phyloP scores from a whole-genome alignment of 192 early-diverging fungal species.

The Backusella tarrabulga region DNA sequence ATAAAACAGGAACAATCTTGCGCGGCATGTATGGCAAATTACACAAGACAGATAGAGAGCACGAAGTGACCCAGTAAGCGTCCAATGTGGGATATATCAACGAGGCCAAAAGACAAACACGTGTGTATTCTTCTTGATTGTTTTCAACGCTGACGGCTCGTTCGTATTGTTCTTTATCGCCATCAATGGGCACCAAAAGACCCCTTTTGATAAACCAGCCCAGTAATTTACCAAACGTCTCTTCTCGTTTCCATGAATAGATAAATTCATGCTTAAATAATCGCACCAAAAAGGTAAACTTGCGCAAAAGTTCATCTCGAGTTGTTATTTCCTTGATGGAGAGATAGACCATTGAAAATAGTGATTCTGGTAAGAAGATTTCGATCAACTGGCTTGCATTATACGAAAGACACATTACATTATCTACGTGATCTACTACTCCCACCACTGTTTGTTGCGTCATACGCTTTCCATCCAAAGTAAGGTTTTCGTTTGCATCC shows the following conservation, averaged over 20 bases:
- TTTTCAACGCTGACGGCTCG: not conserved
- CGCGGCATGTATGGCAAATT: slow-evolving; percentile 39
- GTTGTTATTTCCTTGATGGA: slow-evolving; percentile 16
- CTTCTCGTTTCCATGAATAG: slow-evolving; percentile 32
- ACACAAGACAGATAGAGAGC: slow-evolving; percentile 38
- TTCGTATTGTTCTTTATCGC: slow-evolving; percentile 1
- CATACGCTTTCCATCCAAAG: slow-evolving; percentile 30
- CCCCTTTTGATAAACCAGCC: slow-evolving; percentile 16
- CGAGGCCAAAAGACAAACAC: slow-evolving; percentile 35
- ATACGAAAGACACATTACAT: slow-evolving; percentile 38
- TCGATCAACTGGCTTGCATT: slow-evolving; percentile 38
- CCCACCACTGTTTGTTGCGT: slow-evolving; percentile 27
- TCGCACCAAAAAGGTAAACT: slow-evolving; percentile 32
- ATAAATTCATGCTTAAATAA: slow-evolving; percentile 38
- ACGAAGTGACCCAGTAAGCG: slow-evolving; percentile 41
- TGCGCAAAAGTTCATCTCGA: slow-evolving; percentile 16
- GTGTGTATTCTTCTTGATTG: slow-evolving; percentile 22
- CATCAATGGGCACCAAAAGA: slow-evolving; percentile 5
- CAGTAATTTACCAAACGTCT: slow-evolving; percentile 24
- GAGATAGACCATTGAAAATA: slow-evolving; percentile 35
- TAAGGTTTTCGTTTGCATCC: slow-evolving; percentile 31
- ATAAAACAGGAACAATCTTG: slow-evolving; percentile 36
- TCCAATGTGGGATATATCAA: slow-evolving; percentile 39
- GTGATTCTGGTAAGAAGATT: slow-evolving; percentile 31
- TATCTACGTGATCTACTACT: slow-evolving; percentile 38